Evolutionary conservation across 257 asterid genomes (phyloP).

Genomic region (Cinchona pubescens): DNA sequence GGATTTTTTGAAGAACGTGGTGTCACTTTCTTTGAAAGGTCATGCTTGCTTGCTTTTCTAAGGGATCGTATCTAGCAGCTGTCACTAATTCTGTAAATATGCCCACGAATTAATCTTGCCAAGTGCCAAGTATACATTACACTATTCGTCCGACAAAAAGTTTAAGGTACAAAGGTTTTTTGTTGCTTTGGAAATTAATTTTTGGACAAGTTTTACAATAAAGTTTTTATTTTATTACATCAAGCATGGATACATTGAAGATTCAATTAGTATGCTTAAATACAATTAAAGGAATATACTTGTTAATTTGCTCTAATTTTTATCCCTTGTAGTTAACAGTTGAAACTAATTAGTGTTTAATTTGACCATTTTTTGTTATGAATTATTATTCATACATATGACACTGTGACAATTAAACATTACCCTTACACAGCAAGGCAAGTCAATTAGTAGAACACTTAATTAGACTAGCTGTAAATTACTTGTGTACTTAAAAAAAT

Average conservation of each 20-base stretch:
- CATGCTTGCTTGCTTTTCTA: conserved; percentile 3
- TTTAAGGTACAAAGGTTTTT: not conserved
- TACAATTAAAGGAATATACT: no score
- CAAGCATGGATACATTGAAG: not conserved
- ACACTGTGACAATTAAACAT: no score
- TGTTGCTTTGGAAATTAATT: no score
- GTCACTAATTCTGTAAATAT: conserved; percentile 11
- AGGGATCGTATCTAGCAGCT: conserved; percentile 5
- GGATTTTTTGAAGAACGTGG: conserved; percentile 17
- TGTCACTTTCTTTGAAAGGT: conserved; percentile 19
- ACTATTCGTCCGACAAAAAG: not conserved
- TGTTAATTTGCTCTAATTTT: not conserved
- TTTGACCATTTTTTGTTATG: not conserved
- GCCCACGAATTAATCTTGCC: not conserved
- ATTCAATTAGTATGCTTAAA: not conserved
- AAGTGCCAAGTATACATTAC: conserved; percentile 4
- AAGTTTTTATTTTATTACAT: no score
- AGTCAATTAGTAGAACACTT: not conserved
- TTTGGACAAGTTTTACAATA: not conserved
- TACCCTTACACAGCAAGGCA: not conserved
- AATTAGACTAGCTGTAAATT: not conserved
- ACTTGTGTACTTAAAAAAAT: no score
- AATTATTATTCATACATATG: not conserved
- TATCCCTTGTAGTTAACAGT: not conserved
- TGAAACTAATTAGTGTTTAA: not conserved